Evolutionary conservation across 371 early-diverging fungal species (phyloP).

Genomic region (Mortierella sp.): DNA sequence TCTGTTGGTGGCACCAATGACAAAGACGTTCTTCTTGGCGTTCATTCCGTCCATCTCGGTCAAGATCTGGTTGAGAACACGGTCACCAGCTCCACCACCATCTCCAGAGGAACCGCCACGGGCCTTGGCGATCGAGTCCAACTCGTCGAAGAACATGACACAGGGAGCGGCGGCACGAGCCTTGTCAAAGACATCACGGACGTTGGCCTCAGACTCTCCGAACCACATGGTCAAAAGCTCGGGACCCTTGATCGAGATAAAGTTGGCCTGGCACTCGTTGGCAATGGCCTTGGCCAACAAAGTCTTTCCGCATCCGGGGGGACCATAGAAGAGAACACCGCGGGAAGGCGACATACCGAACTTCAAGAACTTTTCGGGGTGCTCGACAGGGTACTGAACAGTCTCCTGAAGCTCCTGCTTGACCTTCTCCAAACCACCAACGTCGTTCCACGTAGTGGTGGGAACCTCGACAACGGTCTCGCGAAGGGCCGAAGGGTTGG

Average conservation of each 20-base stretch:
- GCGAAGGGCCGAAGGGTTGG: conserved; percentile 99
- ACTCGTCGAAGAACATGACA: conserved; percentile 99
- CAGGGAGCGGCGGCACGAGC: conserved; percentile 99
- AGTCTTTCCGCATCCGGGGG: conserved; percentile 99
- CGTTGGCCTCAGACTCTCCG: conserved; percentile 99
- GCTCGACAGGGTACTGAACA: conserved; percentile 99
- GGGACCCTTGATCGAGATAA: conserved; percentile 99
- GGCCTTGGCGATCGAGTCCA: conserved; percentile 99
- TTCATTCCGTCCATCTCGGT: conserved; percentile 99
- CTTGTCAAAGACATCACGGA: conserved; percentile 99
- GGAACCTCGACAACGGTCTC: conserved; percentile 99
- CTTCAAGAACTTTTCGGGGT: conserved; percentile 99
- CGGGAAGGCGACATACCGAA: conserved; percentile 99
- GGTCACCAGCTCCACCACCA: conserved; percentile 98
- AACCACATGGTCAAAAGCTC: conserved; percentile 99
- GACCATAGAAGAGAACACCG: conserved; percentile 99
- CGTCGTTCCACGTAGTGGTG: conserved; percentile 98
- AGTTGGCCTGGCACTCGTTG: conserved; percentile 99
- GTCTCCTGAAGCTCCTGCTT: conserved; percentile 99
- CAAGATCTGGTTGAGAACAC: conserved; percentile 99
- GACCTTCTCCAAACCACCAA: conserved; percentile 99
- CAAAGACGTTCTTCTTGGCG: conserved; percentile 99
- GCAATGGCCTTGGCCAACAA: conserved; percentile 99
- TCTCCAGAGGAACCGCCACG: conserved; percentile 92
- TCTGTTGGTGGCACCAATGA: conserved; percentile 99